A percentile compares a stretch with the other conserved stretches of the same genome.
These are phyloP conservation scores for Polysphondylium violaceum DNA, from an alignment of 78 protist species.

Conservation along the genomic window DNA sequence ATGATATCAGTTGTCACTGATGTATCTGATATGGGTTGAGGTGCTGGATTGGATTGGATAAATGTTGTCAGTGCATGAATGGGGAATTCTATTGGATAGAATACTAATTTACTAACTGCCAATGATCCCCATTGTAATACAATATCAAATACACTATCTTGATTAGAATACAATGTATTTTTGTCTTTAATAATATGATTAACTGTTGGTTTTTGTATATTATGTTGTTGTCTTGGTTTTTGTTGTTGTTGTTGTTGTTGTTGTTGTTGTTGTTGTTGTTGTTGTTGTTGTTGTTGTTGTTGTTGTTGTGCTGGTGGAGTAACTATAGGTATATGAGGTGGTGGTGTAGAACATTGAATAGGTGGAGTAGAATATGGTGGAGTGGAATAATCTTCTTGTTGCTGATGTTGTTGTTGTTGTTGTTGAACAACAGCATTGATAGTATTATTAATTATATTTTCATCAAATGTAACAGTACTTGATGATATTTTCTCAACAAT, in stretches of 20 bases:
- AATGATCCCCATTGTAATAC: conserved; percentile 65
- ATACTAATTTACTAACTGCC: conserved; percentile 50
- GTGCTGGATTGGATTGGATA: conserved; percentile 67
- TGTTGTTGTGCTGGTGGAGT: neutral
- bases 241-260: neutral
- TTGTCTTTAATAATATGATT: too few species aligned
- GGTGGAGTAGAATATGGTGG: too few species aligned
- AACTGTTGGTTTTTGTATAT: too few species aligned
- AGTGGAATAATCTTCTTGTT: too few species aligned
- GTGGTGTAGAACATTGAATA: too few species aligned
- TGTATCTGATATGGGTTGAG: conserved; percentile 35
- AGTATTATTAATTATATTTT: too few species aligned
- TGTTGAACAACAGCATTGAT: neutral
- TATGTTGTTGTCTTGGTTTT: neutral
- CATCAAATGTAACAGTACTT: neutral
- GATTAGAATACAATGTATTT: neutral
- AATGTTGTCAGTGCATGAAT: conserved; percentile 73
- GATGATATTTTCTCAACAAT: too few species aligned
- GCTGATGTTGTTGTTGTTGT: too few species aligned
- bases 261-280: conserved; percentile 4
- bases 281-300: neutral
- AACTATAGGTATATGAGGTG: too few species aligned
- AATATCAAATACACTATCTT: conserved; percentile 55
- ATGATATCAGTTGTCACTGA: neutral
- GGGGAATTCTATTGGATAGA: conserved; percentile 68